Conservation (phyloP, 768 basidiomycete genomes). For the Leccinellum rugosiceps region DNA sequence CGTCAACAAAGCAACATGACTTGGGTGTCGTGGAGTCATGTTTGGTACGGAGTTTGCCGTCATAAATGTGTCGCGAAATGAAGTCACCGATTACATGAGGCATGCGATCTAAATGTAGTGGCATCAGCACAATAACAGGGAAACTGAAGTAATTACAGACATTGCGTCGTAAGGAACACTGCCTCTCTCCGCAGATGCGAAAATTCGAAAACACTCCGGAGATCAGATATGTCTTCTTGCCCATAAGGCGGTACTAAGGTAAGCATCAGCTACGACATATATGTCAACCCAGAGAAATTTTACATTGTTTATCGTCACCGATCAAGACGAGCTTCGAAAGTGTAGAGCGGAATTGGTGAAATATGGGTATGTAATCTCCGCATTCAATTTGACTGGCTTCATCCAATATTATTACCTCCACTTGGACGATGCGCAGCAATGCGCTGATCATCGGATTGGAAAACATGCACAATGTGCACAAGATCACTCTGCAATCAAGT, state of each 20-base stretch:
- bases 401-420: slow-evolving; percentile 40
- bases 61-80: slow-evolving; percentile 66
- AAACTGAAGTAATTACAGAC: slow-evolving; percentile 39
- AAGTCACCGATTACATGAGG: slow-evolving; percentile 70
- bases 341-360: slow-evolving; percentile 24
- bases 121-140: not conserved
- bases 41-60: slow-evolving; percentile 50
- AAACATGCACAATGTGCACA: slow-evolving; percentile 50
- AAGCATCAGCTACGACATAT: not conserved
- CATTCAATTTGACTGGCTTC: slow-evolving; percentile 48
- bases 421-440: slow-evolving; percentile 30
- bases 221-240: slow-evolving; percentile 57
- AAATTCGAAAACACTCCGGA: slow-evolving; percentile 76
- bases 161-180: slow-evolving; percentile 67
- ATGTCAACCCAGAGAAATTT: not conserved
- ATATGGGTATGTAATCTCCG: slow-evolving; percentile 38
- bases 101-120: slow-evolving; percentile 64
- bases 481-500: slow-evolving; percentile 33
- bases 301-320: slow-evolving; percentile 40
- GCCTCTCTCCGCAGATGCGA: slow-evolving; percentile 48
- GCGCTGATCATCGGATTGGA: slow-evolving; percentile 23
- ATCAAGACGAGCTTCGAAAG: slow-evolving; percentile 39
- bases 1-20: slow-evolving; percentile 38
- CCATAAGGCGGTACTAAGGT: slow-evolving; percentile 75
- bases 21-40: slow-evolving; percentile 41